Base-by-base conservation (phyloP, 2,329 filamentous ascomycete species). In the Botryosphaeria dothidea region DNA sequence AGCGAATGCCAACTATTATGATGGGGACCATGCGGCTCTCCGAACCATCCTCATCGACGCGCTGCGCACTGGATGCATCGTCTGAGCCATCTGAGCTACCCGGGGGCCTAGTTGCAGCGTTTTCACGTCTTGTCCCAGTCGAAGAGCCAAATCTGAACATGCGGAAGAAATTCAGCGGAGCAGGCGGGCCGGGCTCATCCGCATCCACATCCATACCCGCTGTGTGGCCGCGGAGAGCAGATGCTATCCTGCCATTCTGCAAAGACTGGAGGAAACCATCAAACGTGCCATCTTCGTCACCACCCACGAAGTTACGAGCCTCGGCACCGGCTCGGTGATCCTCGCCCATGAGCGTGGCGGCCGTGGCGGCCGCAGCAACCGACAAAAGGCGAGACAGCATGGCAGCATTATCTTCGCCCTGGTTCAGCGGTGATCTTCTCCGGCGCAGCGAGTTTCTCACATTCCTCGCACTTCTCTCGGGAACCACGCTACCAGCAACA, bases 1-100 rank as follows among this genome's bases (percentile, higher is more conserved):
- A 89, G 62, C 88, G 81, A 64, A 90, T 89, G 62, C 88, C 88
- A 45, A 90, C 88, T 61, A 90, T 88, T 48, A 90, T 89, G 67
- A 90, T 84, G 8, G 88, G 89, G 43, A 90, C 86, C 76, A 88
- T 88, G 23, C 88, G 82, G 52, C 84, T 84, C 64, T 84, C 83
- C 25, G 71, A 66, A 62, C 79, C 79, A 41, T 80, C 79, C 23
- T 80, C 80, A 34, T 78, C 76, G 63, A 25, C 66, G 57, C 51
- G 45, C 13, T 68, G 68, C 19, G 66, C 67, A 15, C 69, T 67
- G 34, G 67, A 68, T 21, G 68, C 60, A 4, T 65, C 71, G 3
- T 69, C 66, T 17, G 66, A 70, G 57, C 69, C 70, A 48, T 71
- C 72, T 15, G 71, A 72, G 43, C 70, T 71, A n/a, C 67, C 72